Base-by-base conservation (phyloP, 768 basidiomycete species). In the Kwoniella bestiolae region DNA sequence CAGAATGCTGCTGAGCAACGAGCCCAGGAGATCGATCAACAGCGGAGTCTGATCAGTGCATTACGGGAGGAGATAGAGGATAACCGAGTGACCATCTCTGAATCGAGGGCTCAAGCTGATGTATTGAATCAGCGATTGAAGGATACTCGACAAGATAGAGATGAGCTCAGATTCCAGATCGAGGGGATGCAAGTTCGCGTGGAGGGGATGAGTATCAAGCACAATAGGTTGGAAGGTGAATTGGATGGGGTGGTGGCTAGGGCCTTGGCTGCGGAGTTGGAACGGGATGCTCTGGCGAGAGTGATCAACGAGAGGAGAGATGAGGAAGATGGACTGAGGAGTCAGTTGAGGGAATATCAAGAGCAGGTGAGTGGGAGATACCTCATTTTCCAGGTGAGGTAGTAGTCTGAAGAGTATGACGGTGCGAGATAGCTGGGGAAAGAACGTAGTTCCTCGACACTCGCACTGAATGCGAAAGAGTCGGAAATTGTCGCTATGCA, bases 271-370 rank as follows among this genome's bases (percentile, higher is more conserved):
- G 50, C 62, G 14, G 56, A 60, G 46, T 18, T 49, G 21, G 64
- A 65, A 49, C 45, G 70, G 21, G 60, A 68, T 51, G 64, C 56
- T 16, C 23, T 65, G 60, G 64, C 60, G 2, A 59, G 41, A 34
- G 56, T 38, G 25, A n/a, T 71, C 23, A 25, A 18, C 11, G 63
- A 65, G 51, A 45, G 25, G 26, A 44, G 29, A 34, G 23, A 32
- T 14, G 28, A 14, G 21, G 32, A 47, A 44, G 35, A 45, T 47
- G 47, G 49, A 16, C 25, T 35, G 46, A 56, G 29, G 23, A 26
- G 44, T 45, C 58, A 55, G 23, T n/a, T 60, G 7, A 28, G 28
- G 18, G 49, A 26, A 26, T 49, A 34, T 23, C 45, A 64, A 21
- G 31, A 51, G 28, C 55, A 64, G 56, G 63, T 64, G 8, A 51